Base-by-base conservation (phyloP, 139 green algal genomes). In the Chlamydomonas schloesseri region DNA sequence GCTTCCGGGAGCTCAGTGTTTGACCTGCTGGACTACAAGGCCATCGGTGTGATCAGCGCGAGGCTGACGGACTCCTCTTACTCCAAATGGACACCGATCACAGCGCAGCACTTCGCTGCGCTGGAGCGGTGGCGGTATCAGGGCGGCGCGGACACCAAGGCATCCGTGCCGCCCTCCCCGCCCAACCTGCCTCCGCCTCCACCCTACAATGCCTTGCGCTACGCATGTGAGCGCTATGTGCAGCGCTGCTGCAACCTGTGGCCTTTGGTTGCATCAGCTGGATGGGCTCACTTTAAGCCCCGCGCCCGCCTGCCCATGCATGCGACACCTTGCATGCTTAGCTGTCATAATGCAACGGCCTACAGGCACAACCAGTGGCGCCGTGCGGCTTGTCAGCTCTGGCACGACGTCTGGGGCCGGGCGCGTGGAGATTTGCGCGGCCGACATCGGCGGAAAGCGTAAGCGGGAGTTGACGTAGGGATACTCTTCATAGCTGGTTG, bases 201-300 rank as follows among this genome's bases (percentile, higher is more conserved):
- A 13, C 77, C 77, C 5, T 62, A 65, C 62, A 47, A 73, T 42
- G 28, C 11, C 3, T 24, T 10, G 26, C 62, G 58, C 18, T 73
- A 65, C 13, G 14, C 37, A 4, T 83, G 77, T 83, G 67, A 73
- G 77, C n/a, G n/a, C n/a, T n/a, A n/a, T n/a, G n/a, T n/a, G n/a
- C n/a, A n/a, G n/a, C n/a, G n/a, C n/a, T n/a, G n/a, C n/a, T n/a
- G n/a, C n/a, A n/a, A n/a, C n/a, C n/a, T 34, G 29, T 53, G 18
- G 9, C 55, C 21, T 62, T 2, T 8, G 42, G 42, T 50, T 8
- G 42, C 42, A 50, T 8, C 6, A 8, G 42, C 42, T 50, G 42
- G 21, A 20, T 69, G 23, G 24, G 2, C 0, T 31, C 26, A 33
- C 2, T 33, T 34, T 34, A 17, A 24, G 57, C 23, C 15, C 13